phyloP scores from a whole-genome alignment of 2,329 filamentous ascomycete genomes.

The Chaetomiaceae sp. region DNA sequence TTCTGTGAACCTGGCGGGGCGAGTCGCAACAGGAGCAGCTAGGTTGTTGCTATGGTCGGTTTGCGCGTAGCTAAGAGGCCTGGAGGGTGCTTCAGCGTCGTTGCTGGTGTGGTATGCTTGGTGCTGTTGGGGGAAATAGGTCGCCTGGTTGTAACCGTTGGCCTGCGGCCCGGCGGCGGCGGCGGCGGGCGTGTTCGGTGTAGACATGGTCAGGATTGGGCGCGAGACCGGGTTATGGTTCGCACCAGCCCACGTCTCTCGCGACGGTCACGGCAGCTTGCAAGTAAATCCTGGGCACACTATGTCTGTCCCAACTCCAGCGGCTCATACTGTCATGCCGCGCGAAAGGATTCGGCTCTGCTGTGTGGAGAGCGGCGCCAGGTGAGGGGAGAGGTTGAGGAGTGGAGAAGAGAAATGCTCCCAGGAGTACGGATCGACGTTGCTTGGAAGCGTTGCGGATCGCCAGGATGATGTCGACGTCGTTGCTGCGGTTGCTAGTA shows the following conservation, averaged over 20 bases:
- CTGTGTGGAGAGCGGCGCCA: background rate
- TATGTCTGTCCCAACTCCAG: background rate
- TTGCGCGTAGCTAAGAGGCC: conserved; percentile 34
- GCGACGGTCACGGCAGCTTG: background rate
- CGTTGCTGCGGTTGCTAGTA: conserved; percentile 6
- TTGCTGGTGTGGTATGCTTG: conserved; percentile 19
- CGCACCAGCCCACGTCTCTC: conserved; percentile 5
- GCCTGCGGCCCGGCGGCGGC: conserved; percentile 13
- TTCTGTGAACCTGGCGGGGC: conserved; percentile 56
- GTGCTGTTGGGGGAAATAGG: conserved; percentile 27
- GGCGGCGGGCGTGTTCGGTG: conserved; percentile 19
- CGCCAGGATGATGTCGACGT: conserved; percentile 13
- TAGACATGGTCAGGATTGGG: conserved; percentile 20
- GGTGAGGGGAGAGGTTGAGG: background rate
- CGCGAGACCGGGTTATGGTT: conserved; percentile 6
- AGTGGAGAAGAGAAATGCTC: no score
- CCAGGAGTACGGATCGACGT: no score
- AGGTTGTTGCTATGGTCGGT: conserved; percentile 23
- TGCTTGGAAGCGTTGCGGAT: background rate
- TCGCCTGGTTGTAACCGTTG: conserved; percentile 13
- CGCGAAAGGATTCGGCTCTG: background rate
- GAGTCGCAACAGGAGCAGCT: conserved; percentile 19
- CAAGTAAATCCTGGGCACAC: no score
- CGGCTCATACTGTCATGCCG: conserved; percentile 1
- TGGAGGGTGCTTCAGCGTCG: conserved; percentile 32